Conservation (phyloP, 257 asterid genomes). For the Voacanga thouarsii region DNA sequence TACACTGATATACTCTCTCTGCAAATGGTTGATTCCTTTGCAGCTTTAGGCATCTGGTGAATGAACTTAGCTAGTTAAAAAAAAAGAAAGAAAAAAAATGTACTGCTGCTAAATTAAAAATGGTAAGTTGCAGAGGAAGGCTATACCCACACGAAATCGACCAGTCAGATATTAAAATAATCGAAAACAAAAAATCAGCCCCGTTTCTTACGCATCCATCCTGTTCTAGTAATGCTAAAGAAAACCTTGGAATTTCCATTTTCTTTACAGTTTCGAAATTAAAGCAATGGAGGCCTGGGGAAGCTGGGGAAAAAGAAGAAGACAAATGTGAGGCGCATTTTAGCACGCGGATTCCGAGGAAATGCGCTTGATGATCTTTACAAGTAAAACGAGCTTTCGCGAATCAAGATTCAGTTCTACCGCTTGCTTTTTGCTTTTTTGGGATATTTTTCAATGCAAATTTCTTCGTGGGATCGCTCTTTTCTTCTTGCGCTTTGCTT, state of each 20-base stretch:
- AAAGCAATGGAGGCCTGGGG: conserved; percentile 26
- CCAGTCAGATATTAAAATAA: conserved; percentile 23
- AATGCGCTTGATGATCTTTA: conserved; percentile 11
- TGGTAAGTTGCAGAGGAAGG: conserved; percentile 33
- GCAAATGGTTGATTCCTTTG: conserved; percentile 45
- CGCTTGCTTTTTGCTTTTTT: conserved; percentile 9
- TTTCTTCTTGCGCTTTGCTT: conserved; percentile 15
- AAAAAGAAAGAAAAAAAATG: not conserved
- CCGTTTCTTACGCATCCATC: conserved; percentile 18
- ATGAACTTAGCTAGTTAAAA: not conserved
- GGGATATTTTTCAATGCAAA: conserved; percentile 3
- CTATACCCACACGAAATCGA: conserved; percentile 57
- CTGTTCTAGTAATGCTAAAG: conserved; percentile 7
- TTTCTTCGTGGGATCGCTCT: conserved; percentile 10
- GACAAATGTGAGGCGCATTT: conserved; percentile 42
- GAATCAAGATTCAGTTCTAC: conserved; percentile 37
- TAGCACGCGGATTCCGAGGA: conserved; percentile 60
- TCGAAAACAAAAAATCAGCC: not conserved
- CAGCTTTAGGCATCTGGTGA: conserved; percentile 35
- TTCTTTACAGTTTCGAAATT: not conserved
- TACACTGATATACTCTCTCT: conserved; percentile 28
- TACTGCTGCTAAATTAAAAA: conserved; percentile 16
- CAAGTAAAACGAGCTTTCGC: conserved; percentile 7
- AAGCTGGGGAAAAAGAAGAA: not conserved
- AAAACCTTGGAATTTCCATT: conserved; percentile 1